Base-by-base conservation (phyloP, 1,284 basidiomycete genomes). In the Boletus mariae region DNA sequence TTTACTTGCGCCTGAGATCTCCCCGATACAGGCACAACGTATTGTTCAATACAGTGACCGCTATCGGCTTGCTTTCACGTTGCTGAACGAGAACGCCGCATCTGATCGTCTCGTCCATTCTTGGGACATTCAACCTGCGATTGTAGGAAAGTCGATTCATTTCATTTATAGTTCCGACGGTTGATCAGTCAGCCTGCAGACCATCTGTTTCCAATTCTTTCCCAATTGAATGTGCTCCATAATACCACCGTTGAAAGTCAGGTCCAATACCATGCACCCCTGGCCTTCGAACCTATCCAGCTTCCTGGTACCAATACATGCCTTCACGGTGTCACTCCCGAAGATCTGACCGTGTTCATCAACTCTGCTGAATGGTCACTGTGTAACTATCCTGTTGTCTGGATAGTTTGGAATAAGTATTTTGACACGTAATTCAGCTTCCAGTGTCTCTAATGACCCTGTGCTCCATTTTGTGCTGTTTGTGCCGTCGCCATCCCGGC, bases 331-430 rank as follows among this genome's bases (percentile, higher is more conserved):
- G 71, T 97, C 38, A 83, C 83, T 12, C 82, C 84, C 52, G 92
- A 94, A 60, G 84, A 94, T 60, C 77, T 95, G 53, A 92, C 88
- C 23, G 83, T 94, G 0, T 99, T 99, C 64, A 80, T 99, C 51
- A 99, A 99, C 65, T 93, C 93, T 3, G 95, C 94, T 13, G 90
- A 94, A 66, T 99, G 96, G 96, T 90, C 86, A 13, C 70, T 99
- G 42, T 92, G 93, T 94, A 62, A 70, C 79, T 69, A 31, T 53
- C 40, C 44, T 56, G 13, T 17, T 25, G 13, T 1, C 25, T 51
- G 29, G 40, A 45, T 3, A 5, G 25, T 43, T 9, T 4, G 4
- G 44, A 26, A 50, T 20, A 32, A 52, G 32, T 31, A 0, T 55
- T 51, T 56, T 67, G 51, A 66, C 40, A 13, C 35, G 15, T 46